Evolutionary conservation across 192 early-diverging fungal genomes (phyloP).

Genomic region (Pilobolus umbonatus): DNA sequence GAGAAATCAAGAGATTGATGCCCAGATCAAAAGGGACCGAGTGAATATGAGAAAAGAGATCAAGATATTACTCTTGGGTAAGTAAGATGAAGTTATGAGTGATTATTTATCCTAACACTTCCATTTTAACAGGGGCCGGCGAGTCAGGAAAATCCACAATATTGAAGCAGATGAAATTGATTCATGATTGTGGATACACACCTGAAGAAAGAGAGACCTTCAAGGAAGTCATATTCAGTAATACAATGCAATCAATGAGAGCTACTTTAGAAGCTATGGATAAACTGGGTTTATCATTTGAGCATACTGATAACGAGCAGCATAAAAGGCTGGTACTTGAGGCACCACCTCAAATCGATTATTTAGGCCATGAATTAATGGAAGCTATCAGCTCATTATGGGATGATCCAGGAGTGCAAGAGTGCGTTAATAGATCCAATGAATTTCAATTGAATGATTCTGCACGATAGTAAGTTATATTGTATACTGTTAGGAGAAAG

Average conservation of each 20-base stretch:
- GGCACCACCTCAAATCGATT: slow-evolving; percentile 81
- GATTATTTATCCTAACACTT: not conserved
- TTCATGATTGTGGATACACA: slow-evolving; percentile 93
- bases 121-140: slow-evolving; percentile 67
- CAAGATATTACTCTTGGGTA: slow-evolving; percentile 92
- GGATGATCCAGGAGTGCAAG: slow-evolving; percentile 78
- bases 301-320: slow-evolving; percentile 62
- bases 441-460: slow-evolving; percentile 98
- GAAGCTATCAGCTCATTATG: slow-evolving; percentile 79
- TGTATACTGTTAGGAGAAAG: not conserved
- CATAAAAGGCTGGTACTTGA: slow-evolving; percentile 73
- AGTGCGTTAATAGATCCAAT: slow-evolving; percentile 72
- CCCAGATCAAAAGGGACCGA: slow-evolving; percentile 79
- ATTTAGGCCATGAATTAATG: slow-evolving; percentile 75
- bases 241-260: slow-evolving; percentile 94
- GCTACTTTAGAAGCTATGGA: slow-evolving; percentile 95
- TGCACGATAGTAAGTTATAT: slow-evolving; percentile 75
- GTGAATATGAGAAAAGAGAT: slow-evolving; percentile 81
- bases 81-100: slow-evolving; percentile 3
- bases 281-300: slow-evolving; percentile 70
- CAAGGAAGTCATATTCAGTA: slow-evolving; percentile 94
- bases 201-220: slow-evolving; percentile 87
- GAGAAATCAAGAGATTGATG: slow-evolving; percentile 89
- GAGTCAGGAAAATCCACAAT: slow-evolving; percentile 98
- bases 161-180: slow-evolving; percentile 97